Percentiles rank a stretch among this genome's conserved stretches.
Evolutionary conservation across 345 rosid genomes (phyloP).

Genomic region (Boechera divaricarpa): DNA sequence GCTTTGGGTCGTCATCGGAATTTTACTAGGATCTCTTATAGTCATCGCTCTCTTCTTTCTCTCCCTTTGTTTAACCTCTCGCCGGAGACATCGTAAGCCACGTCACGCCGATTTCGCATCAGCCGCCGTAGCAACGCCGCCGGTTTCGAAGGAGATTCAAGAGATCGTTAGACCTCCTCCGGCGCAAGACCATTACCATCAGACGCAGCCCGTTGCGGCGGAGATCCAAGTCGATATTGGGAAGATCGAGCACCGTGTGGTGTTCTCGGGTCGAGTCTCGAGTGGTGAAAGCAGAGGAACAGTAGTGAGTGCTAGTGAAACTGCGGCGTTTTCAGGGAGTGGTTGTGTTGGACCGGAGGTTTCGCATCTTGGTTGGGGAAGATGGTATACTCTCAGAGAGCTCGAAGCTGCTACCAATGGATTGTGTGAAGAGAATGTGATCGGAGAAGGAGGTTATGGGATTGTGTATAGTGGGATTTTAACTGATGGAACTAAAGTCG

Average conservation of each 20-base stretch:
- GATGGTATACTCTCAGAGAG: slow-evolving; percentile 94
- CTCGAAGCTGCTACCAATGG: slow-evolving; percentile 89
- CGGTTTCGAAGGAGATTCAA: slow-evolving; percentile 83
- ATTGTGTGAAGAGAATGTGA: slow-evolving; percentile 83
- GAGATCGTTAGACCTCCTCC: slow-evolving; percentile 66
- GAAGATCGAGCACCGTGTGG: slow-evolving; percentile 88
- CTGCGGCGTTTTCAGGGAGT: slow-evolving; percentile 64
- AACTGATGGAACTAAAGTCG: slow-evolving; percentile 78
- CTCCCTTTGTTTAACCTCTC: slow-evolving; percentile 86
- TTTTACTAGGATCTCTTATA: slow-evolving; percentile 79
- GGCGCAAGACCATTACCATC: slow-evolving; percentile 48
- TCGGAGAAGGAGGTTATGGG: slow-evolving; percentile 98
- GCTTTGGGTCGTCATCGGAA: slow-evolving; percentile 90
- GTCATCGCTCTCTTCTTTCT: slow-evolving; percentile 83
- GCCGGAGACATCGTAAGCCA: slow-evolving; percentile 58
- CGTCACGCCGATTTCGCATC: slow-evolving; percentile 37
- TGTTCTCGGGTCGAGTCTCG: slow-evolving; percentile 68
- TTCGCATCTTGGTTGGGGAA: slow-evolving; percentile 97
- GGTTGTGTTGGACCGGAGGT: slow-evolving; percentile 87
- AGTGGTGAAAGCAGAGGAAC: slow-evolving; percentile 90
- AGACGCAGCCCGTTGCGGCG: slow-evolving; percentile 55
- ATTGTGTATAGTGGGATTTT: slow-evolving; percentile 86
- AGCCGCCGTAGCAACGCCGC: slow-evolving; percentile 55
- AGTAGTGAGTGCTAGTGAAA: slow-evolving; percentile 59
- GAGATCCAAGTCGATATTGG: slow-evolving; percentile 93